These are phyloP conservation scores for Primulina huaijiensis DNA, from an alignment of 257 asterid genomes.

Conservation along the genomic window DNA sequence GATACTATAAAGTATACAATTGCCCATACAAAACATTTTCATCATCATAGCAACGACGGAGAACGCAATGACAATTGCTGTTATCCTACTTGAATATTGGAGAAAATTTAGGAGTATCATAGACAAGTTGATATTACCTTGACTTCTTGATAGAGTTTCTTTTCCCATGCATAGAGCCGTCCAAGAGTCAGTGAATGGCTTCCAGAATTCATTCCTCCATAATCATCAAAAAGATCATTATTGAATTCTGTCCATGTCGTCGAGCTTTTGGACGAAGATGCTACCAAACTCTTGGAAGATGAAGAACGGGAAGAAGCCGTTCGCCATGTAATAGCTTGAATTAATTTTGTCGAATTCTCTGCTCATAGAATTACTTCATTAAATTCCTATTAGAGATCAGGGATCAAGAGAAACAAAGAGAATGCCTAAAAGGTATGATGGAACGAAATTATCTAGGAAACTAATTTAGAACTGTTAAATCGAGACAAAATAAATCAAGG, in stretches of 20 bases:
- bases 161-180: slow-evolving; percentile 93
- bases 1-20: too few relatives aligned
- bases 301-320: slow-evolving; percentile 60
- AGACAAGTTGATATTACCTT: slow-evolving; percentile 46
- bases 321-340: slow-evolving; percentile 63
- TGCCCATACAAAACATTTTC: too few relatives aligned
- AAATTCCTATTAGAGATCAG: too few relatives aligned
- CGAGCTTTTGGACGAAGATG: slow-evolving; percentile 63
- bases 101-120: not conserved
- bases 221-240: slow-evolving; percentile 72
- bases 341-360: slow-evolving; percentile 75
- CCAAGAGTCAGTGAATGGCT: slow-evolving; percentile 75
- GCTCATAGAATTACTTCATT: slow-evolving; percentile 18
- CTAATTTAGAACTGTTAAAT: too few relatives aligned
- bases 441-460: too few relatives aligned
- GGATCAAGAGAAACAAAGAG: too few relatives aligned
- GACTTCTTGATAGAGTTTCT: slow-evolving; percentile 83
- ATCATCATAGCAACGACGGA: not conserved
- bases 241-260: slow-evolving; percentile 76
- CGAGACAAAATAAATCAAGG: too few relatives aligned
- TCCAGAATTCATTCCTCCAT: slow-evolving; percentile 88
- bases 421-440: too few relatives aligned
- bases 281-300: slow-evolving; percentile 70
- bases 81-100: too few relatives aligned
- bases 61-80: too few relatives aligned